phyloP scores from a whole-genome alignment of 345 rosid genomes.

The Lepidium sativum region DNA sequence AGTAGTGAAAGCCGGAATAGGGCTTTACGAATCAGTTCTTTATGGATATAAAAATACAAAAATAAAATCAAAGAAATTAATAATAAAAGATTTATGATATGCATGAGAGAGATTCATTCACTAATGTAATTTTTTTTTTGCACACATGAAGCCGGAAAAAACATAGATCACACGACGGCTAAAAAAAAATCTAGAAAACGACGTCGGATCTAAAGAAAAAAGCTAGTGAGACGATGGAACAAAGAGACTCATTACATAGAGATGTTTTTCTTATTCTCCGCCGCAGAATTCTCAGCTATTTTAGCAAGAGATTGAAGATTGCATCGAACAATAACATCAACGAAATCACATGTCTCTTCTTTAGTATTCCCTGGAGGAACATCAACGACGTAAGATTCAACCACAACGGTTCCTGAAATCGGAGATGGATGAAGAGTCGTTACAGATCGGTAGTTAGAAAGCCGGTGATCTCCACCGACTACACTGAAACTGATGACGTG shows the following conservation, averaged over 20 bases:
- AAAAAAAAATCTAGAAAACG: background rate
- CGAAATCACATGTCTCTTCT: conserved; percentile 72
- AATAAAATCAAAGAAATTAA: background rate
- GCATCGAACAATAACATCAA: conserved; percentile 68
- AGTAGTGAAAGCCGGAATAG: conserved; percentile 11
- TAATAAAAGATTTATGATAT: conserved; percentile 6
- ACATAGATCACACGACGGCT: conserved; percentile 30
- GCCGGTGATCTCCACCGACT: conserved; percentile 60
- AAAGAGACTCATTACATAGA: conserved; percentile 12
- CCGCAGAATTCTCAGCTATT: conserved; percentile 43
- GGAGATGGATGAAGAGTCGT: conserved; percentile 49
- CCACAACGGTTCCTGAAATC: conserved; percentile 56
- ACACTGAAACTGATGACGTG: conserved; percentile 61
- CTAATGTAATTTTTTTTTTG: conserved; percentile 10
- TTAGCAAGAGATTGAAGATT: conserved; percentile 74
- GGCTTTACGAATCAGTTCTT: conserved; percentile 7
- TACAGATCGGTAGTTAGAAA: conserved; percentile 56
- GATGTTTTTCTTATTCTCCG: conserved; percentile 13
- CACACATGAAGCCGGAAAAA: conserved; percentile 22
- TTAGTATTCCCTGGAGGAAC: conserved; percentile 68
- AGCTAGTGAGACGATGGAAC: background rate
- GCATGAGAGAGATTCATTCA: conserved; percentile 19
- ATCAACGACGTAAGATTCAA: conserved; percentile 84
- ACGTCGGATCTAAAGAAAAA: conserved; percentile 16
- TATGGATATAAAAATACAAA: conserved; percentile 1